Base-by-base conservation (phyloP, 805 yeast genomes). In the Lipomyces chichibuensis region DNA sequence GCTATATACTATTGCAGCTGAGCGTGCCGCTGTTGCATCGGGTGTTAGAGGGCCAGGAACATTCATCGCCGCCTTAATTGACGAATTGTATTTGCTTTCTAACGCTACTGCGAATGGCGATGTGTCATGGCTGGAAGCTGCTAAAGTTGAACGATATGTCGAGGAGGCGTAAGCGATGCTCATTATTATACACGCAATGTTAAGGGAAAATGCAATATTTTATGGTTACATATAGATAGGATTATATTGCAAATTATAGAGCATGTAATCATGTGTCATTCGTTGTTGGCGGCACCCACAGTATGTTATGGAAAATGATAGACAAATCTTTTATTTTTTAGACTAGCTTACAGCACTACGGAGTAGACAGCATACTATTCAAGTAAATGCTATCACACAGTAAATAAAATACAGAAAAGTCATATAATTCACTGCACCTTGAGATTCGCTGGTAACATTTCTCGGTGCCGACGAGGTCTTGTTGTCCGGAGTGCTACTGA, bases 1-100 rank as follows among this genome's bases (percentile, higher is more conserved):
- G 2, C 68, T 84, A 13, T 90, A 87, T 77, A 90, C 89, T 66
- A 73, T 79, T 20, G 90, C 92, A 0, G 92, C 93, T 0, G 80
- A 76, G 33, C 52, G 74, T 7, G 93, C 92, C 0, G 86, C 83
- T 0, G 62, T 64, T 0, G 63, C 62, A 43, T 74, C 78, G 20
- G 46, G 76, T 2, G 73, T 69, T 0, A 63, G 69, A 3, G 87
- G 89, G 0, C 88, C 90, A 0, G 91, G 90, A 0, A 73, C 85
- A 0, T 88, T 87, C 73, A 77, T 80, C 67, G 73, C 78, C 1
- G 74, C 75, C 0, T 84, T 88, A 67, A 63, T 87, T 39, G 90
- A 88, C 71, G 73, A 71, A 33, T 65, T 82, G 46, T 73, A 76
- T 51, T 20, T 60, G 9, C 32, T 69, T 17, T 17, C 68, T 7